Evolutionary conservation across 225 moss, liverwort and hornwort genomes (phyloP).

Genomic region (Neckera pumila): DNA sequence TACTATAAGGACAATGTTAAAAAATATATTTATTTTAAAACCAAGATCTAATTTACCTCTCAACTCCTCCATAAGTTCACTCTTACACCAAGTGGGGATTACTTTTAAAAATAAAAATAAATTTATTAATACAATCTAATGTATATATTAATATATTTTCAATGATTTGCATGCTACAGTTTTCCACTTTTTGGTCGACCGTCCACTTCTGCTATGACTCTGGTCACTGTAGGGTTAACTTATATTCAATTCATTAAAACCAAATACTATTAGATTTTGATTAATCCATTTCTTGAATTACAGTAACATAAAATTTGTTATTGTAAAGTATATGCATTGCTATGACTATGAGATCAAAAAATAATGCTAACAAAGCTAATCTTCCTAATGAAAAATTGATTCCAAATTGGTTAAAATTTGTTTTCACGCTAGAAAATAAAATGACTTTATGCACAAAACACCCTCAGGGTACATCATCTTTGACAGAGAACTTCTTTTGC

Average conservation of each 20-base stretch:
- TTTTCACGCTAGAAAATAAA: neutral
- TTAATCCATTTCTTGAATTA: neutral
- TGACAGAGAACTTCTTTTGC: neutral
- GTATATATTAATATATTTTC: neutral
- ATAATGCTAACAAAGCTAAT: neutral
- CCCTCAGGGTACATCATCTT: neutral
- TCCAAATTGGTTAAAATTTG: neutral
- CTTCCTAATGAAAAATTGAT: neutral
- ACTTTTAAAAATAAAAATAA: neutral
- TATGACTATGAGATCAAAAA: neutral
- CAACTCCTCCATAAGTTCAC: neutral
- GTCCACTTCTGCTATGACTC: no score
- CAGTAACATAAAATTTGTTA: neutral
- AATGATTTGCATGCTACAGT: no score
- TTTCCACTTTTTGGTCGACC: no score
- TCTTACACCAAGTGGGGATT: neutral
- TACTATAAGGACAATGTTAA: neutral
- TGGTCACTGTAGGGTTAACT: no score
- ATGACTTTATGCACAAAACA: neutral
- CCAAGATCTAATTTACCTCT: neutral
- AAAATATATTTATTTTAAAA: neutral
- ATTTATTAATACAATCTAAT: neutral
- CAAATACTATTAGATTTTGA: neutral
- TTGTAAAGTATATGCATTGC: neutral
- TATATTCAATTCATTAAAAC: neutral